These are phyloP conservation scores for Cucurbita ficifolia DNA, from an alignment of 306 rosid genomes.

Conservation along the genomic window DNA sequence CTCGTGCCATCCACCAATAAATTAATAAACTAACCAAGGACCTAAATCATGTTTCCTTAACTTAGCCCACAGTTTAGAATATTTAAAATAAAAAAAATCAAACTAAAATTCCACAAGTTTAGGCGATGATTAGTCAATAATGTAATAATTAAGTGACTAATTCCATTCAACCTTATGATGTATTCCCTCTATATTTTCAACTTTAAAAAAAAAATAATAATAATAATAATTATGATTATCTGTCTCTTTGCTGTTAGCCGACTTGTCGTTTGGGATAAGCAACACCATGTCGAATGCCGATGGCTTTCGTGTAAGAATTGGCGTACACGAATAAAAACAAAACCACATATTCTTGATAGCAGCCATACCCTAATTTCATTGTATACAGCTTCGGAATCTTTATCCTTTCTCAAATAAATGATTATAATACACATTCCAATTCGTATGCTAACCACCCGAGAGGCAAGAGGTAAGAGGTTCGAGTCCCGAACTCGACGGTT, in stretches of 20 bases:
- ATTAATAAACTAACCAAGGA: neutral
- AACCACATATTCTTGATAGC: neutral
- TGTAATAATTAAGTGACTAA: neutral
- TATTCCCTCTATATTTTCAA: neutral
- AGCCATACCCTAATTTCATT: neutral
- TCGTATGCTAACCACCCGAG: too few species aligned
- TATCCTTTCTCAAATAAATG: too few species aligned
- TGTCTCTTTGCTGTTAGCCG: neutral
- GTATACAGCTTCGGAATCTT: neutral
- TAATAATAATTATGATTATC: neutral
- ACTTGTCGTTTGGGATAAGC: conserved; percentile 9
- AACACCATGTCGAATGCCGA: neutral
- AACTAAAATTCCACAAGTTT: neutral
- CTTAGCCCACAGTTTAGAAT: neutral
- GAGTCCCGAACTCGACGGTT: too few species aligned
- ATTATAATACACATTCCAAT: neutral
- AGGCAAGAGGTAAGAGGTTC: too few species aligned
- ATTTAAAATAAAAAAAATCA: neutral
- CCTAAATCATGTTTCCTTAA: conserved; percentile 2
- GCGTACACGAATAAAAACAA: neutral
- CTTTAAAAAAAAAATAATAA: too few species aligned
- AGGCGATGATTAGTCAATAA: neutral
- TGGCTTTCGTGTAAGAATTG: neutral
- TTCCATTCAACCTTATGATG: neutral
- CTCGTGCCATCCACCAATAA: neutral